A percentile compares a stretch with the other conserved stretches of the same genome.
phyloP scores from a whole-genome alignment of 352 stramenopile species.

The Elongisporangium undulatum region DNA sequence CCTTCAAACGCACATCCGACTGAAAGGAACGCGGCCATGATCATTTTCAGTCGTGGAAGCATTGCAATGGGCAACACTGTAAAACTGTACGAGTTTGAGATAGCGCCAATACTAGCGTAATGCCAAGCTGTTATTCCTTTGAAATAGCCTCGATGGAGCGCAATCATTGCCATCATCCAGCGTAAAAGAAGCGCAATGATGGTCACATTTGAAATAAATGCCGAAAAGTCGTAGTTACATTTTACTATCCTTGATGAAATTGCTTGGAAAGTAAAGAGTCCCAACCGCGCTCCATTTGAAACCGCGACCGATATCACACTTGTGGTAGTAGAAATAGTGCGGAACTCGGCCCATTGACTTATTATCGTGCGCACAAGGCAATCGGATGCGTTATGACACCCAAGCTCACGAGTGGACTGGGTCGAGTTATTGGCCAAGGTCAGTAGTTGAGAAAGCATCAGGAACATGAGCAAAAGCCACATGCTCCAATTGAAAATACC shows the following conservation, averaged over 20 bases:
- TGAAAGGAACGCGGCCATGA: conserved; percentile 22
- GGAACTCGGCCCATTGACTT: conserved; percentile 13
- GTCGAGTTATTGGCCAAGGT: conserved; percentile 22
- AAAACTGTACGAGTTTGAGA: conserved; percentile 12
- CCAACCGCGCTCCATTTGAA: conserved; percentile 1
- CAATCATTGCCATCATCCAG: conserved; percentile 4
- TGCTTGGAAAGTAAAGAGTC: conserved; percentile 12
- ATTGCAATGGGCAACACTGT: conserved; percentile 13
- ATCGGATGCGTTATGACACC: conserved; percentile 16
- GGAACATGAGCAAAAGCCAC: conserved; percentile 20
- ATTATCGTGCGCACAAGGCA: too few species aligned
- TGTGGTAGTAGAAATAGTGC: conserved; percentile 33
- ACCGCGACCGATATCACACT: conserved; percentile 9
- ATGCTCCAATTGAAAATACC: conserved; percentile 24
- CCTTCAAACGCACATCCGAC: conserved; percentile 17
- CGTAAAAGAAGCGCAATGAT: conserved; percentile 1
- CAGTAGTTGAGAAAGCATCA: conserved; percentile 21
- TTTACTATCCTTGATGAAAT: background rate
- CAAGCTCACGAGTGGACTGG: conserved; percentile 1
- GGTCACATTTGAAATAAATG: conserved; percentile 3
- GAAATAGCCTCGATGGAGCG: background rate
- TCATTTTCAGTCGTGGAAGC: conserved; percentile 13
- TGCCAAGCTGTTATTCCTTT: conserved; percentile 3
- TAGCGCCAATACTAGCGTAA: conserved; percentile 7
- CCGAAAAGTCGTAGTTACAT: conserved; percentile 2